Percentiles rank a stretch among this genome's conserved stretches.
phyloP scores from a whole-genome alignment of 805 yeast genomes.

The Brettanomyces naardenensis region DNA sequence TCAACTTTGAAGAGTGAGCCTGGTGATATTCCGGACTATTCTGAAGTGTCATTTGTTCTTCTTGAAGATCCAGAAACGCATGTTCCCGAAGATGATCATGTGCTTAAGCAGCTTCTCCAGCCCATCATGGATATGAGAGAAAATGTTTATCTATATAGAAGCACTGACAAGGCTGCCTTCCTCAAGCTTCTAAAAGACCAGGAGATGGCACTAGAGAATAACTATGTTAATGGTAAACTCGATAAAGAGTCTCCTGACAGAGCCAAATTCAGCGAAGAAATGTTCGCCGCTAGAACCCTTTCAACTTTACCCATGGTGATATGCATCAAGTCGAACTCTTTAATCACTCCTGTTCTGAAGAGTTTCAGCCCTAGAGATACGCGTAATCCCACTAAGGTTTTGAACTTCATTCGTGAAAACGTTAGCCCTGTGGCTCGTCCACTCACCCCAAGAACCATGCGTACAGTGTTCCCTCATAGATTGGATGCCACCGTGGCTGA shows the following conservation, averaged over 20 bases:
- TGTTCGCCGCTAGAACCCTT: conserved; percentile 42
- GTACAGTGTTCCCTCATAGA: conserved; percentile 28
- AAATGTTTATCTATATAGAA: conserved; percentile 44
- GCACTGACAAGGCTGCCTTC: conserved; percentile 34
- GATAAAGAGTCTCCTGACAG: conserved; percentile 5
- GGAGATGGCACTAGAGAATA: conserved; percentile 30
- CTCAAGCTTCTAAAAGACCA: conserved; percentile 34
- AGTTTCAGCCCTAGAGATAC: conserved; percentile 59
- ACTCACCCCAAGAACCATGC: conserved; percentile 32
- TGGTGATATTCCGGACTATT: conserved; percentile 23
- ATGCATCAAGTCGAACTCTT: conserved; percentile 49
- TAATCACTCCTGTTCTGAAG: conserved; percentile 45
- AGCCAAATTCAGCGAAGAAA: conserved; percentile 34
- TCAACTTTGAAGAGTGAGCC: conserved; percentile 11
- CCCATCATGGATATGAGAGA: conserved; percentile 50
- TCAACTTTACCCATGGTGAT: conserved; percentile 57
- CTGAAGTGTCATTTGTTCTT: conserved; percentile 47
- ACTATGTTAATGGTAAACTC: conserved; percentile 35
- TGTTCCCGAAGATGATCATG: conserved; percentile 53
- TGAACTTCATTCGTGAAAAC: conserved; percentile 41
- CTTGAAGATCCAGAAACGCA: conserved; percentile 41
- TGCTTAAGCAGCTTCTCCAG: conserved; percentile 54
- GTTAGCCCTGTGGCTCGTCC: conserved; percentile 47
- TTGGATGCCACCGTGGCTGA: conserved; percentile 17
- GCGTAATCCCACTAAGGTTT: conserved; percentile 40